Conservation (phyloP, 2,329 filamentous ascomycete species). For the Fusarium longipes region DNA sequence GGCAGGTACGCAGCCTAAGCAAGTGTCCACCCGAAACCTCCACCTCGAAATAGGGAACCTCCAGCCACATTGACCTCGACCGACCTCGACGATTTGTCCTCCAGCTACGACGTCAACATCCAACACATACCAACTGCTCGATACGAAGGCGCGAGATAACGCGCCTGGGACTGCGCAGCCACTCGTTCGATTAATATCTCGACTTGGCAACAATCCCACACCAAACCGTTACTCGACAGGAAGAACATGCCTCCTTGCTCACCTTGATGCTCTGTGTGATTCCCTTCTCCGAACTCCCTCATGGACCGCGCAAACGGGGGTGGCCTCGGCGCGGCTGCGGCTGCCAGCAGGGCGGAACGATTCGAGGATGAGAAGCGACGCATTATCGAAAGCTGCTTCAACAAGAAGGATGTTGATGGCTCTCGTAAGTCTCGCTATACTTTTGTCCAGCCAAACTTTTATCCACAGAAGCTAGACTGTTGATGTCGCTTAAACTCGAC, state of each 20-base stretch:
- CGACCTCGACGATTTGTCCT: constrained; percentile 42
- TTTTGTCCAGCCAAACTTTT: constrained; percentile 25
- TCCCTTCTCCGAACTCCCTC: constrained; percentile 35
- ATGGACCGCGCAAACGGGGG: constrained; percentile 57
- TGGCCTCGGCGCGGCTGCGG: constrained; percentile 50
- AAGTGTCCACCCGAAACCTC: constrained; percentile 39
- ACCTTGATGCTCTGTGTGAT: constrained; percentile 44
- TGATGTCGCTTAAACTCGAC: not conserved
- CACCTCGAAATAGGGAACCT: constrained; percentile 43
- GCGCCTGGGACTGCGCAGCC: constrained; percentile 15
- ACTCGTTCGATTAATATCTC: constrained; percentile 1
- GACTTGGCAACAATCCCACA: not conserved
- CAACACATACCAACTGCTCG: not conserved
- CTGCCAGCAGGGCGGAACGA: constrained; percentile 72
- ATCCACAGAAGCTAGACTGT: not conserved
- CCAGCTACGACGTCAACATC: constrained; percentile 17
- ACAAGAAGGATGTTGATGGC: constrained; percentile 87
- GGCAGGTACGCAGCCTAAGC: constrained; percentile 34
- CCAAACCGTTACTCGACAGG: constrained; percentile 29
- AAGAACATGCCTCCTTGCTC: constrained; percentile 48
- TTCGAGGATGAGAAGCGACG: constrained; percentile 97
- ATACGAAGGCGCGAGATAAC: not conserved
- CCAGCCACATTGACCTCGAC: constrained; percentile 42
- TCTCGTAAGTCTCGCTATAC: constrained; percentile 71
- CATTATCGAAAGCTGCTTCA: constrained; percentile 95